Percentiles rank a stretch among this genome's conserved stretches.
These are phyloP conservation scores for Aegilops bicornis DNA, from an alignment of 176 grass and related monocot genomes.

Conservation along the genomic window DNA sequence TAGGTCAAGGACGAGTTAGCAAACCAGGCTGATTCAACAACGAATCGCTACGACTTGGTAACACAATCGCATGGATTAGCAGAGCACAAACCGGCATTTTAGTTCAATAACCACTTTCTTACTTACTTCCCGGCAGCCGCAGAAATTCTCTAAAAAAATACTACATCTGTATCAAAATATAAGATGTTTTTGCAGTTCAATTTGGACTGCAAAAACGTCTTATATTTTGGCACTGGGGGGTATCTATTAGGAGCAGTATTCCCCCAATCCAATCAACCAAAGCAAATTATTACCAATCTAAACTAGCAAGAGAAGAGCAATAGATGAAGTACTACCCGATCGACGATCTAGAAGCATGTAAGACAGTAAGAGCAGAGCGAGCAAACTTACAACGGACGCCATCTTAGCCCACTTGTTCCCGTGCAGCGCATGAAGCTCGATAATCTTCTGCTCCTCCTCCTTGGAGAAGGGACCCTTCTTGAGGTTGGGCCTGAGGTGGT, in stretches of 20 bases:
- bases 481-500: conserved; percentile 78
- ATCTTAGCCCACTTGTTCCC: conserved; percentile 88
- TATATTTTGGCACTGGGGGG: too few species aligned
- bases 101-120: background rate
- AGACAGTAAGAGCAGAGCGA: background rate
- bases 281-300: background rate
- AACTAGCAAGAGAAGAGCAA: background rate
- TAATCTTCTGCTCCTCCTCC: conserved; percentile 48
- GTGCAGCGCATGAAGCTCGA: conserved; percentile 38
- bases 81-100: background rate
- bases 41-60: too few species aligned
- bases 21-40: too few species aligned
- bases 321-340: background rate
- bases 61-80: background rate
- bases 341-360: background rate
- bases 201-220: too few species aligned
- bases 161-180: too few species aligned
- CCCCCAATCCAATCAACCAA: background rate
- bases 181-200: too few species aligned
- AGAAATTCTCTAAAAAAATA: too few species aligned
- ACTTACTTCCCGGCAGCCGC: too few species aligned
- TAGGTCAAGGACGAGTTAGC: too few species aligned
- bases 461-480: conserved; percentile 66
- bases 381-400: conserved; percentile 41
- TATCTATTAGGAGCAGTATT: background rate